Conservation (phyloP, 2,329 filamentous ascomycete genomes). For the Trichoderma semiorbis region DNA sequence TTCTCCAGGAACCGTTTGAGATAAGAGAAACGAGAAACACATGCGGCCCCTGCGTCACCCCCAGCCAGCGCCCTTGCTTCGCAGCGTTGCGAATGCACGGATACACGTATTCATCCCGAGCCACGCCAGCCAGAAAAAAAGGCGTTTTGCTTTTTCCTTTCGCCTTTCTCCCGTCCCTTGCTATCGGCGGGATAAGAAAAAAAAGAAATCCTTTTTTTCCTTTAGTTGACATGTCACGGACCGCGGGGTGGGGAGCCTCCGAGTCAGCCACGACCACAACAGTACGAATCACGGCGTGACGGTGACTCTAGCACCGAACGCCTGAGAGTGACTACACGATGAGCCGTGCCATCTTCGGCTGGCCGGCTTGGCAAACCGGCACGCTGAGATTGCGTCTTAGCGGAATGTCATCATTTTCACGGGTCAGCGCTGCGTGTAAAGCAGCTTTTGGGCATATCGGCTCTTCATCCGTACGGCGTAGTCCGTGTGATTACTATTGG, state of each 20-base stretch:
- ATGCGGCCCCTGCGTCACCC: neutral
- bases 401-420: neutral
- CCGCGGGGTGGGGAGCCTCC: neutral
- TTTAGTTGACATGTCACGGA: neutral
- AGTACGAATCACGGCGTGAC: conserved; percentile 11
- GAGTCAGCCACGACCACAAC: conserved; percentile 6
- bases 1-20: conserved; percentile 7
- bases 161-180: neutral
- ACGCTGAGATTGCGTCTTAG: neutral
- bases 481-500: neutral
- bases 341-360: conserved; percentile 7
- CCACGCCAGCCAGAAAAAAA: neutral
- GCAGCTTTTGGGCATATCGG: neutral
- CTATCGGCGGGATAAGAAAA: neutral
- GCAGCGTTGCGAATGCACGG: neutral
- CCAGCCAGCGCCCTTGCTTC: neutral
- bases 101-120: neutral
- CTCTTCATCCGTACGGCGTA: neutral
- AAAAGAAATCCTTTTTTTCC: neutral
- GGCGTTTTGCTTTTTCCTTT: neutral
- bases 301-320: conserved; percentile 7
- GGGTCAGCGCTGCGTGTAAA: neutral
- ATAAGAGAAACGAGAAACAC: neutral
- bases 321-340: neutral
- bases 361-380: neutral